phyloP scores from a whole-genome alignment of 768 basidiomycete genomes.

The Phanerodontia chrysosporium region DNA sequence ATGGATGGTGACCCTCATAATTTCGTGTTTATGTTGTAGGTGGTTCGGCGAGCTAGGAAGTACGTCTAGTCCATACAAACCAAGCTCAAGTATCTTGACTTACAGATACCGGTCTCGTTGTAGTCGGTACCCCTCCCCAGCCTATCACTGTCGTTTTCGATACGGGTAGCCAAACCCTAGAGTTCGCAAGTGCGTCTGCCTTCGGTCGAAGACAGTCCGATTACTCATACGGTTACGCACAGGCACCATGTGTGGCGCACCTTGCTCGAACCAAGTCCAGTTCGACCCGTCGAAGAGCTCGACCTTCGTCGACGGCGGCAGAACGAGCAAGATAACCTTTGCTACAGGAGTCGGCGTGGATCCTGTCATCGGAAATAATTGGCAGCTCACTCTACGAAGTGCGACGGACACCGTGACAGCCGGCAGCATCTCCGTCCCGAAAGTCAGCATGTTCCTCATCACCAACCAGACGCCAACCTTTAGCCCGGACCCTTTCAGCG shows the following conservation, averaged over 20 bases:
- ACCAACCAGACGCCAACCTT: constrained; percentile 50
- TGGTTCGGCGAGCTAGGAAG: constrained; percentile 52
- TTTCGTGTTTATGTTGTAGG: constrained; percentile 23
- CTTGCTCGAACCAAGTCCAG: constrained; percentile 41
- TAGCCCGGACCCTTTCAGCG: constrained; percentile 51
- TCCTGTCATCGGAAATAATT: constrained; percentile 44
- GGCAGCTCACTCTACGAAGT: constrained; percentile 41
- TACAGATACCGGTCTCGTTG: neutral
- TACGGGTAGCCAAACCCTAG: constrained; percentile 46
- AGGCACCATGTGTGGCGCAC: constrained; percentile 43
- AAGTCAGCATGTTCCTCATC: constrained; percentile 44
- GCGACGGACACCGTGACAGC: constrained; percentile 47
- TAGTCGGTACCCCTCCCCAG: constrained; percentile 55
- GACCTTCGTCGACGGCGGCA: constrained; percentile 44
- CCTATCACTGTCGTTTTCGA: constrained; percentile 48
- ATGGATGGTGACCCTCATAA: neutral
- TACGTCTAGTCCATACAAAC: constrained; percentile 14
- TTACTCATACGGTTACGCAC: neutral
- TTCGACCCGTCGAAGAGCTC: constrained; percentile 47
- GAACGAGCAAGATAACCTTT: constrained; percentile 44
- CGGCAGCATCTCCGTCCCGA: constrained; percentile 37
- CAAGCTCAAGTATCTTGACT: constrained; percentile 1
- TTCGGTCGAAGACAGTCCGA: neutral
- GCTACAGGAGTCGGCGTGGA: constrained; percentile 50
- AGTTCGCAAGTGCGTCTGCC: constrained; percentile 42